Evolutionary conservation across 108 stramenopile species (phyloP).

Genomic region (Seminavis robusta): DNA sequence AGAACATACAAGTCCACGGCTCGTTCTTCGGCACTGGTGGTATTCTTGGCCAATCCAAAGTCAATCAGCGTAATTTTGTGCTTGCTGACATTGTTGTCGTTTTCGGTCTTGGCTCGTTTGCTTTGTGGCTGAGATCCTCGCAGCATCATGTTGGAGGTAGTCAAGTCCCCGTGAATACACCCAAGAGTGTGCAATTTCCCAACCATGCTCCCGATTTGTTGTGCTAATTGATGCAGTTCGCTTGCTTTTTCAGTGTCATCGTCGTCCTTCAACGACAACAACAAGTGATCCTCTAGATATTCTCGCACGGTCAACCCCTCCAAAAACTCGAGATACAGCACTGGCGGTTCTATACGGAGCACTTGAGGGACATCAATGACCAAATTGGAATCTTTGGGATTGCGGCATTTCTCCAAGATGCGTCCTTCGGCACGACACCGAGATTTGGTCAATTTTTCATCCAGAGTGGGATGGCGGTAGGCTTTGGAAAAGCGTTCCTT

Average conservation of each 20-base stretch:
- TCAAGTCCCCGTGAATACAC: constrained; percentile 95
- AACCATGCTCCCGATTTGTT: constrained; percentile 66
- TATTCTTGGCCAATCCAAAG: constrained; percentile 87
- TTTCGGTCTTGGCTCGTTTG: neutral
- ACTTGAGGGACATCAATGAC: constrained; percentile 35
- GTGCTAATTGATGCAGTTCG: constrained; percentile 27
- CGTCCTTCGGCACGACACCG: constrained; percentile 67
- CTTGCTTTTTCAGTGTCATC: neutral
- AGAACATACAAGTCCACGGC: constrained; percentile 98
- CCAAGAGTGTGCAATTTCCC: constrained; percentile 86
- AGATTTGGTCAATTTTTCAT: constrained; percentile 83
- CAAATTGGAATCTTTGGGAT: neutral
- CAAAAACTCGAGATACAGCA: constrained; percentile 67
- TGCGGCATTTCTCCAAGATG: constrained; percentile 40
- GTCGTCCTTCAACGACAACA: neutral
- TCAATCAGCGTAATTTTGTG: constrained; percentile 78
- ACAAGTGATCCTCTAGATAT: constrained; percentile 22
- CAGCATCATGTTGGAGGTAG: constrained; percentile 94
- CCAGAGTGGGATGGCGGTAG: constrained; percentile 91
- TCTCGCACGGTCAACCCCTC: constrained; percentile 64
- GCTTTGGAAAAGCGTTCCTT: constrained; percentile 95
- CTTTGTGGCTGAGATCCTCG: neutral
- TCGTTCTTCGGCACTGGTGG: constrained; percentile 86
- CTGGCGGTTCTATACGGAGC: constrained; percentile 22
- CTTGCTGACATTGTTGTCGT: constrained; percentile 3